Evolutionary conservation across 2,329 filamentous ascomycete genomes (phyloP), one percentile per base, ranked within the genome.

Genomic region (Plectosphaerella plurivora): DNA sequence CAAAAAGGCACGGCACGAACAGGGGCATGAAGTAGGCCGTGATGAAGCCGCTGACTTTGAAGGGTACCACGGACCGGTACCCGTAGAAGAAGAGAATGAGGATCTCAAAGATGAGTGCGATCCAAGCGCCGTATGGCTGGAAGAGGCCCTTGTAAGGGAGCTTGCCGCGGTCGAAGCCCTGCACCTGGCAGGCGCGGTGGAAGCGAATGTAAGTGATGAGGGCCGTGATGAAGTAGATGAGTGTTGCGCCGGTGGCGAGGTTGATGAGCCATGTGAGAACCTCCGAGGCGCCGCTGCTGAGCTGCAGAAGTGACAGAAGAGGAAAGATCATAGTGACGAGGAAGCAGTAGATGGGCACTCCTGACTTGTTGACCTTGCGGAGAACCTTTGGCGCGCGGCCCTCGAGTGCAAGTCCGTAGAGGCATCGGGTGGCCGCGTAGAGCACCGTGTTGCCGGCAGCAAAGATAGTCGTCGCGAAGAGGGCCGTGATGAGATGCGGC

Each of bases 181-280:
- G 84, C 2, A 68, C 63, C 46, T 72, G 71, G 51, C 87, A 68
- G 4, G 73, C 84, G 4, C 73, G 67, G 24, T 84, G 81, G 71
- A 87, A 87, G 24, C 84, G 81, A n/a, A 87, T 68, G 0, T 82
- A 86, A 1, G 84, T 78, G 51, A 87, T 72, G 36, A 51, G 52
- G 47, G 55, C 55, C 35, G 55, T 53, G 50, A 56, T 46, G 46
- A 55, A 56, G 41, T 56, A 55, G 47, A 56, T 55, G 33, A 56
- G 47, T 20, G 53, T 53, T 20, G 53, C 53, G 7, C 82, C 78
- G 53, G 87, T 88, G 52, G 80, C 75, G 58, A 82, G 78, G 83
- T 84, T 87, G 48, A 81, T 81, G 5, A 87, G 68, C 66, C 87
- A 84, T 63, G 86, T 87, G 0, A 83, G 86, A 0, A 87, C 84